Base-by-base conservation (phyloP, 2,329 filamentous ascomycete species). In the Gaeumannomyces sp. region DNA sequence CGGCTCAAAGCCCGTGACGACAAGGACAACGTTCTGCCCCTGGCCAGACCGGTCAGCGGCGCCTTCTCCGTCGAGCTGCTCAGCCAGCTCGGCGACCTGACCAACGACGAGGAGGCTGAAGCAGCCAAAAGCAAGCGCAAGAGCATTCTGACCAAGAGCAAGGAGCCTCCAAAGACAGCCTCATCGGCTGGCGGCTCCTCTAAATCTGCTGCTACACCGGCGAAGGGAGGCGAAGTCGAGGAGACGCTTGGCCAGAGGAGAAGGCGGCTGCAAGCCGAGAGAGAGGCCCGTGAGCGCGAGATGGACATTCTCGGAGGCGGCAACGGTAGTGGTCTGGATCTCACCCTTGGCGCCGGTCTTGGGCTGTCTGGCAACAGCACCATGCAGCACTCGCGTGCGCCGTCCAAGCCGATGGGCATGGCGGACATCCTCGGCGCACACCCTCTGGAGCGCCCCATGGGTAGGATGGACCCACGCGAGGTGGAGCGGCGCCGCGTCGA, bases 231-330 rank as follows among this genome's bases (percentile, higher is more conserved):
- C 19, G 66, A 71, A 29, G 89, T 88, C 68, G 89, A 92, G 70
- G 91, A 95, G 73, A 94, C 91, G 0, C 80, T 95, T 0, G 91
- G 90, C 13, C 90, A 94, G 74, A 87, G 91, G 14, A 87, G 90
- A 0, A 86, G 86, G 33, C 85, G 91, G 31, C 80, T 95, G 1
- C 90, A 93, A 73, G 86, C 87, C 8, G 86, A 89, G 71, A 81
- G 81, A 31, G 88, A 90, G 74, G 88, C 88, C 8, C 83, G 85
- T 33, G 83, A 85, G 67, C 77, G 80, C 58, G 84, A 84, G 68
- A 83, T 85, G 74, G 73, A 74, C 64, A 70, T 72, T 8, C 64
- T 64, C 22, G 53, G 64, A 19, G 68, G 68, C 25, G 66, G 65
- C n/a, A 61, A 64, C 8, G 60, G 60, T 25, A 65, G 66, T 27